A percentile compares a stretch with the other conserved stretches of the same genome.
phyloP scores from a whole-genome alignment of 805 yeast species.

The Schizosaccharomyces cryophilus region DNA sequence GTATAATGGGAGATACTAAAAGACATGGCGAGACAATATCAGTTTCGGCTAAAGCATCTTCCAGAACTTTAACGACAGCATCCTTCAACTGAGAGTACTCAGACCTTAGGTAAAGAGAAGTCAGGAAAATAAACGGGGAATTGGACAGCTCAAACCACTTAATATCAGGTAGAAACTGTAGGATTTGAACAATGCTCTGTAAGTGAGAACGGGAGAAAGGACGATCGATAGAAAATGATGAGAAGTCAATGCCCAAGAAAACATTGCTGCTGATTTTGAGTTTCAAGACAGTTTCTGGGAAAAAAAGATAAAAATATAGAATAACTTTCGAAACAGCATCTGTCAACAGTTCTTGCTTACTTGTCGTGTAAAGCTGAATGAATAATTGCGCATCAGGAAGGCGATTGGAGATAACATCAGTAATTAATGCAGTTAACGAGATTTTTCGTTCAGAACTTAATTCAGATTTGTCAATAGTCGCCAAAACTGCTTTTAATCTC shows the following conservation, averaged over 20 bases:
- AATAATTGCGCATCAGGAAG: constrained; percentile 15
- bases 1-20: background rate
- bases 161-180: background rate
- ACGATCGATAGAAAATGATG: background rate
- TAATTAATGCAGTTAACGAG: constrained; percentile 15
- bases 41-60: background rate
- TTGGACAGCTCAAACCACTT: background rate
- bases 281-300: constrained; percentile 1
- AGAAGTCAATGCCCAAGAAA: background rate
- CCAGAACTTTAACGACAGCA: background rate
- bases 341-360: background rate
- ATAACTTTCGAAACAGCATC: constrained; percentile 4
- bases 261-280: background rate
- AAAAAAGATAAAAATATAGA: constrained; percentile 1
- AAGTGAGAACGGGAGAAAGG: background rate
- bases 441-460: constrained; percentile 18
- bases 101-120: background rate
- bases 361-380: background rate
- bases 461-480: constrained; percentile 13
- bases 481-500: constrained; percentile 24
- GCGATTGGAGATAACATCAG: constrained; percentile 14
- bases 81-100: background rate
- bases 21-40: background rate
- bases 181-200: background rate
- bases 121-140: background rate